Conservation (phyloP, 345 rosid species). For the Mercurialis annua region DNA sequence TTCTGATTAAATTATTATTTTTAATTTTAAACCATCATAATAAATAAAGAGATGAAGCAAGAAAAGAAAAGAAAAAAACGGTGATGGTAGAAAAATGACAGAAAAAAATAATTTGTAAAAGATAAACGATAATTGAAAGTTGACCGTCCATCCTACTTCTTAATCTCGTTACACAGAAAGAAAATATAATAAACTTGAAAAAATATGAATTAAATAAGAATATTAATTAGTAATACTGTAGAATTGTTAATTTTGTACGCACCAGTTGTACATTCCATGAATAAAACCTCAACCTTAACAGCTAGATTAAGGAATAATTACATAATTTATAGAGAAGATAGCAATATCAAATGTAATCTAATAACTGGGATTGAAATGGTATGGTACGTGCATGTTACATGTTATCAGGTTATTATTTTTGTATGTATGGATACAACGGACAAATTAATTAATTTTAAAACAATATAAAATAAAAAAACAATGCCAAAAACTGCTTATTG, state of each 20-base stretch:
- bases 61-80: no score
- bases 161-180: no score
- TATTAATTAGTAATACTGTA: neutral
- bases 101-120: no score
- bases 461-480: slow-evolving; percentile 7
- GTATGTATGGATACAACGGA: no score
- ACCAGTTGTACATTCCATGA: slow-evolving; percentile 9
- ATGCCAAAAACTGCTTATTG: slow-evolving; percentile 35
- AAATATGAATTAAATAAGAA: neutral
- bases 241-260: neutral
- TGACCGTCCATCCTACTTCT: no score
- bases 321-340: slow-evolving; percentile 6
- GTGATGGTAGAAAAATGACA: no score
- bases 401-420: neutral
- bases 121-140: no score
- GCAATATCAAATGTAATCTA: slow-evolving; percentile 17
- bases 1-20: no score
- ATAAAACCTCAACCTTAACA: slow-evolving; percentile 12
- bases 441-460: no score
- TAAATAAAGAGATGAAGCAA: no score
- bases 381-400: neutral
- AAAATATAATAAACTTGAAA: no score
- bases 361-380: neutral
- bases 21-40: no score
- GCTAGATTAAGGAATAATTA: slow-evolving; percentile 33